Conservation (phyloP, 345 rosid genomes). For the Sonneratia alba region DNA sequence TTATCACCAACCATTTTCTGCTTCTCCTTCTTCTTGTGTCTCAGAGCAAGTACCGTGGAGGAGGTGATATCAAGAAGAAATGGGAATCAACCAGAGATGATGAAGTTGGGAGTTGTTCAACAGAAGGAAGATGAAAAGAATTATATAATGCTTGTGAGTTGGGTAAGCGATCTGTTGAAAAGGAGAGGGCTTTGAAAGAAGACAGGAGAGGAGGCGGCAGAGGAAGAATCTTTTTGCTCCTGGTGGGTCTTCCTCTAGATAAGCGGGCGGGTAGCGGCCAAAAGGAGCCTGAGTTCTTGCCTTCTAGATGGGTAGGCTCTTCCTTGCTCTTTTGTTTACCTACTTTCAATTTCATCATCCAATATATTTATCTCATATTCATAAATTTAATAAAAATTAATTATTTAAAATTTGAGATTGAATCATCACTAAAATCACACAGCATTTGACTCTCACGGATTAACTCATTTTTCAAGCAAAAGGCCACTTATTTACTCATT, state of each 20-base stretch:
- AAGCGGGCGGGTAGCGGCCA: not conserved
- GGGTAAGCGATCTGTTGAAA: not conserved
- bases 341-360: no score
- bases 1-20: not conserved
- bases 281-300: not conserved
- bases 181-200: not conserved
- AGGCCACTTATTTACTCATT: no score
- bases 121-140: not conserved
- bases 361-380: no score
- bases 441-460: no score
- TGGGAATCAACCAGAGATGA: not conserved
- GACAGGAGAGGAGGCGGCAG: not conserved
- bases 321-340: not conserved
- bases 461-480: no score
- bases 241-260: slow-evolving; percentile 7
- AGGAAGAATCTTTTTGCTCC: not conserved
- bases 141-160: not conserved
- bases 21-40: not conserved
- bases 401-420: no score
- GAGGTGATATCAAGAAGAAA: not conserved
- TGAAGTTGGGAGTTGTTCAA: not conserved
- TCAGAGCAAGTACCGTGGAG: not conserved
- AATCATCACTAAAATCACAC: no score
- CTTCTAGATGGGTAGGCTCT: not conserved
- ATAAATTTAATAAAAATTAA: no score